Evolutionary conservation across 371 early-diverging fungal genomes (phyloP).

Genomic region (Chytridiales sp.): DNA sequence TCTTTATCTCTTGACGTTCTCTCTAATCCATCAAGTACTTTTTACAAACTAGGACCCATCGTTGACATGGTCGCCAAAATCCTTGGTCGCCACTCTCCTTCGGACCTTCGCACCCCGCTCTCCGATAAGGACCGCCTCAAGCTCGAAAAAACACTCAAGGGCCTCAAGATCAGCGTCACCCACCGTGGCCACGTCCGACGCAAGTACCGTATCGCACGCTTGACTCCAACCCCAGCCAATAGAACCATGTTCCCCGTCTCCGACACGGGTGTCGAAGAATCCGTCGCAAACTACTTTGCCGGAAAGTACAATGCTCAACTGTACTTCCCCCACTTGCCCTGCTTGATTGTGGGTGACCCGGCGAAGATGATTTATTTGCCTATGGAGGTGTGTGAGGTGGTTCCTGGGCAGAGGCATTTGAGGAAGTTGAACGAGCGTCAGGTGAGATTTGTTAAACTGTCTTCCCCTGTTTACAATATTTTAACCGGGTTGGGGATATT

Average conservation of each 20-base stretch:
- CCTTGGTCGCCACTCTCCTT: constrained; percentile 55
- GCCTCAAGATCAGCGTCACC: constrained; percentile 64
- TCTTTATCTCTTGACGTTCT: background rate
- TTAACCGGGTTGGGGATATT: constrained; percentile 3
- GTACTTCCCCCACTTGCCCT: constrained; percentile 77
- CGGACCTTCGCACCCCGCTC: constrained; percentile 62
- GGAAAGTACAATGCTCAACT: constrained; percentile 66
- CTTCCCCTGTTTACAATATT: too few species aligned
- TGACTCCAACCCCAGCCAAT: constrained; percentile 65
- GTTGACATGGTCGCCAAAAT: constrained; percentile 58
- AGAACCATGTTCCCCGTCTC: constrained; percentile 62
- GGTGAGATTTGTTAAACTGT: constrained; percentile 26
- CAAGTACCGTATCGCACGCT: constrained; percentile 63
- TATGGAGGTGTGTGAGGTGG: constrained; percentile 83
- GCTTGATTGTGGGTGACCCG: constrained; percentile 67
- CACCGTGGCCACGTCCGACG: constrained; percentile 71
- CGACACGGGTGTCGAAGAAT: constrained; percentile 45
- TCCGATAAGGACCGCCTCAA: constrained; percentile 58
- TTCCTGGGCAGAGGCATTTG: constrained; percentile 73
- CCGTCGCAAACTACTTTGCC: constrained; percentile 75
- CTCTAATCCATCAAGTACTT: background rate
- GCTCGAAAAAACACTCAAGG: constrained; percentile 68
- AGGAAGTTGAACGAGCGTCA: constrained; percentile 74
- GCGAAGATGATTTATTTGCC: constrained; percentile 63
- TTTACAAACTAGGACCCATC: constrained; percentile 41